Conservation (phyloP, 768 basidiomycete species). For the Russula griseocarnosa region DNA sequence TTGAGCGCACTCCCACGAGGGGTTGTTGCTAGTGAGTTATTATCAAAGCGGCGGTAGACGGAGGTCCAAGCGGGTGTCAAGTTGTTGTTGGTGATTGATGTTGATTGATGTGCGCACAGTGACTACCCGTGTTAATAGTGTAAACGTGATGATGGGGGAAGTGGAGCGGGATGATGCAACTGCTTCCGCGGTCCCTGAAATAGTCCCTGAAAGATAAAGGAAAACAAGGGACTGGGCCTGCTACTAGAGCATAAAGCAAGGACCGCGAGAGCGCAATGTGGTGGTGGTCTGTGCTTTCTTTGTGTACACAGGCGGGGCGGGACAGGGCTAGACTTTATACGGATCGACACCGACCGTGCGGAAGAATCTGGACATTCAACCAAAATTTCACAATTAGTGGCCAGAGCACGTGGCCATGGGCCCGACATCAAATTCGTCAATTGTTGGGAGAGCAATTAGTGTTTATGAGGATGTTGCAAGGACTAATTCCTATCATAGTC, state of each 20-base stretch:
- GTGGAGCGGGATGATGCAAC: conserved; percentile 3
- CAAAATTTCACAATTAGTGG: not conserved
- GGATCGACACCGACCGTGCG: not conserved
- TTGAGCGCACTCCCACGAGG: conserved; percentile 16
- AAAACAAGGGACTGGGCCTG: not conserved
- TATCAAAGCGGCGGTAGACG: not conserved
- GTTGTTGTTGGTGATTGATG: not conserved
- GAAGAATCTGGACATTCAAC: not conserved
- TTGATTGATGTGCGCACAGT: not conserved
- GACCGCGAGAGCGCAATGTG: not conserved
- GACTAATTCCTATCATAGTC: no score
- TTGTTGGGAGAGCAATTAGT: not conserved
- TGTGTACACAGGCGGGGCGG: not conserved
- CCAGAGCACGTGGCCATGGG: not conserved
- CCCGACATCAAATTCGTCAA: not conserved
- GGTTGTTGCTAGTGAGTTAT: not conserved
- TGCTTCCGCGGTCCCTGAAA: not conserved
- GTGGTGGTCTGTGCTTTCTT: not conserved
- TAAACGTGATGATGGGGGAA: not conserved
- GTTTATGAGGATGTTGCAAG: no score
- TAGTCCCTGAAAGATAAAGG: no score
- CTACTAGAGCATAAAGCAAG: not conserved
- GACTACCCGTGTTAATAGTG: not conserved
- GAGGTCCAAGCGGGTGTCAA: conserved; percentile 1
- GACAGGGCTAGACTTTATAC: not conserved